These are phyloP conservation scores for Agaricus bisporus DNA, from an alignment of 768 basidiomycete species.

Conservation along the genomic window DNA sequence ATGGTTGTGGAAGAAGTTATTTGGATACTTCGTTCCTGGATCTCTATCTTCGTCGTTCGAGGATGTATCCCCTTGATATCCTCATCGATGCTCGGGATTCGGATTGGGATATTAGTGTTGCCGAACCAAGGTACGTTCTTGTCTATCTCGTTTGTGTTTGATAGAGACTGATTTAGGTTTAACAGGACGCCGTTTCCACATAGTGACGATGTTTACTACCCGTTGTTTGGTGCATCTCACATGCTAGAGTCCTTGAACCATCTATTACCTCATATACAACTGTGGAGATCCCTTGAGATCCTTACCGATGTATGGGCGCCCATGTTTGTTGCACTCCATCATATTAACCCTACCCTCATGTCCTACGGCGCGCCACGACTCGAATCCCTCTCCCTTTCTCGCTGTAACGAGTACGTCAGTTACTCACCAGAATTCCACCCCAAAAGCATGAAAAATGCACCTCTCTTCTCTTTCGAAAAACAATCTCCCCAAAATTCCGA, in stretches of 20 bases:
- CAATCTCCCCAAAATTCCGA: slow-evolving; percentile 2
- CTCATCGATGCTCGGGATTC: slow-evolving; percentile 54
- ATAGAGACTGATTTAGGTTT: slow-evolving; percentile 2
- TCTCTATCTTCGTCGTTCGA: slow-evolving; percentile 40
- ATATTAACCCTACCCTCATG: slow-evolving; percentile 33
- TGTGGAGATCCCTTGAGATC: slow-evolving; percentile 49
- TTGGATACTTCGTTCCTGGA: slow-evolving; percentile 33
- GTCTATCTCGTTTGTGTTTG: neutral
- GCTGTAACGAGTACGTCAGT: slow-evolving; percentile 52
- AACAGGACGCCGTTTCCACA: slow-evolving; percentile 22
- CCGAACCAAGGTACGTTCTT: slow-evolving; percentile 37
- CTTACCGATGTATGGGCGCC: slow-evolving; percentile 54
- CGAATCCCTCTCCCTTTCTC: slow-evolving; percentile 49
- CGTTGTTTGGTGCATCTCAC: slow-evolving; percentile 34
- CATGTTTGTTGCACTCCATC: slow-evolving; percentile 44
- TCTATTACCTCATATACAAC: slow-evolving; percentile 44
- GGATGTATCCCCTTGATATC: slow-evolving; percentile 44
- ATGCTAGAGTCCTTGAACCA: slow-evolving; percentile 40
- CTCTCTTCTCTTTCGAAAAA: slow-evolving; percentile 22
- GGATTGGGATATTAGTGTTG: slow-evolving; percentile 44
- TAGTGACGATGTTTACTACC: slow-evolving; percentile 21
- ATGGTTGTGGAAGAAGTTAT: neutral
- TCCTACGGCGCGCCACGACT: slow-evolving; percentile 33
- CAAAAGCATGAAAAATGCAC: slow-evolving; percentile 23
- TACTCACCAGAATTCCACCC: slow-evolving; percentile 41